phyloP scores from a whole-genome alignment of 1,284 basidiomycete species.

The Ustilago loliicola region DNA sequence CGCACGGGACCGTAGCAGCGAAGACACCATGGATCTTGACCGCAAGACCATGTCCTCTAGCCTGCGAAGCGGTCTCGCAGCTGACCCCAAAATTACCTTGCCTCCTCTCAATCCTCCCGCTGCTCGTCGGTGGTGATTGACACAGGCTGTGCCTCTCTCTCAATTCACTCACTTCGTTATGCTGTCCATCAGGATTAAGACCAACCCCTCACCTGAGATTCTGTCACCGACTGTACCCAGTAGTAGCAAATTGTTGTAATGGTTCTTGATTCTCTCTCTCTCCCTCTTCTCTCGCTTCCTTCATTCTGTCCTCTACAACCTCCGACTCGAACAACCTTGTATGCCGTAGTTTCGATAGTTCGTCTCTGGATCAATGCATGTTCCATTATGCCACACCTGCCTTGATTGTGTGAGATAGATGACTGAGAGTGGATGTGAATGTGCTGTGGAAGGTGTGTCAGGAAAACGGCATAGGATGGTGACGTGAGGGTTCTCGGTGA shows the following conservation, averaged over 20 bases:
- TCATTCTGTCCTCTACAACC: conserved; percentile 2
- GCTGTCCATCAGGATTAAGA: conserved; percentile 1
- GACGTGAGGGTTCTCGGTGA: neutral
- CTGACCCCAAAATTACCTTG: conserved; percentile 41
- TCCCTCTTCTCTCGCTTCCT: neutral
- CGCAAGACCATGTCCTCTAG: conserved; percentile 38
- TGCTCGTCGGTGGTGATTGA: conserved; percentile 32
- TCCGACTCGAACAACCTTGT: neutral
- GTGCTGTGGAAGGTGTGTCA: neutral
- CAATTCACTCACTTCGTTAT: neutral
- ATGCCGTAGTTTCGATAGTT: neutral
- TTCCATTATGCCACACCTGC: neutral
- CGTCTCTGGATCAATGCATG: conserved; percentile 7
- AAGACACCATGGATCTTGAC: conserved; percentile 40
- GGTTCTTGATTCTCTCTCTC: conserved; percentile 11
- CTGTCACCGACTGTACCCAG: conserved; percentile 8
- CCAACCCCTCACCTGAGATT: neutral
- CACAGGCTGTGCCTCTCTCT: neutral
- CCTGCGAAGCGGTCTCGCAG: conserved; percentile 28
- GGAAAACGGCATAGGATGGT: neutral
- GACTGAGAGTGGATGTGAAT: neutral
- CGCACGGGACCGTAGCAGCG: conserved; percentile 32
- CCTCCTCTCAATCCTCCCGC: conserved; percentile 43
- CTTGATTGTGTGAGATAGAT: neutral
- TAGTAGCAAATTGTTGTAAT: conserved; percentile 21